phyloP scores from a whole-genome alignment of 169 alveolate genomes.

The Eimeria acervulina region DNA sequence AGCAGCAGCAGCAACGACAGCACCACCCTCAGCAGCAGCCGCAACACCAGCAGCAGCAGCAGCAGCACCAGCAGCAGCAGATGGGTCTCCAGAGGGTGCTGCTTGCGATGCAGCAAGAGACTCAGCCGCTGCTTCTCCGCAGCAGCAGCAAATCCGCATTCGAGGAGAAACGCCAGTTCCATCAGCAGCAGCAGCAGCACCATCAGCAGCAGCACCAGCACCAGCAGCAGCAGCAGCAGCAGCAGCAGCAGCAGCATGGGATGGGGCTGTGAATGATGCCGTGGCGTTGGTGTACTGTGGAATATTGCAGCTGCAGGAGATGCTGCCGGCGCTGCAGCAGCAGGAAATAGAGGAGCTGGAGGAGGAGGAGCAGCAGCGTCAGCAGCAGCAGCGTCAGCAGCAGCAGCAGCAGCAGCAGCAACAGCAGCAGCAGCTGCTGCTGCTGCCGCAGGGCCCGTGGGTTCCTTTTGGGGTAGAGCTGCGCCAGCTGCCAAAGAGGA shows the following conservation, averaged over 20 bases:
- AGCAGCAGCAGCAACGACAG: neutral
- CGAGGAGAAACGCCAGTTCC: too few relatives aligned
- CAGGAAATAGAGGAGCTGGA: too few relatives aligned
- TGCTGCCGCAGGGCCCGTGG: constrained; percentile 8
- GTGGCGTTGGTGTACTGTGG: neutral
- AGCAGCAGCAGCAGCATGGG: too few relatives aligned
- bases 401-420: constrained; percentile 44
- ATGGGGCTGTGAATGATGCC: neutral
- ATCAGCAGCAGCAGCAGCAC: neutral
- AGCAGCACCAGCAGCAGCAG: constrained; percentile 20
- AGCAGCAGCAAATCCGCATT: neutral
- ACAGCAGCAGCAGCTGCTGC: constrained; percentile 34
- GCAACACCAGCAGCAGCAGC: constrained; percentile 49
- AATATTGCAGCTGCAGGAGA: neutral
- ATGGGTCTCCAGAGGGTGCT: too few relatives aligned
- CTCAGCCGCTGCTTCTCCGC: too few relatives aligned
- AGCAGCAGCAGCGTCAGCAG: constrained; percentile 42
- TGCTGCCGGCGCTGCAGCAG: neutral
- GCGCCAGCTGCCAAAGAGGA: too few relatives aligned
- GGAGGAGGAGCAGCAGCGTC: neutral
- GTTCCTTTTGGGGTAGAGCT: too few relatives aligned
- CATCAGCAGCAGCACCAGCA: too few relatives aligned
- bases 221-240: too few relatives aligned
- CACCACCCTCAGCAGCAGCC: constrained; percentile 23
- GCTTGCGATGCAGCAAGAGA: too few relatives aligned